Evolutionary conservation across 1,139 yeast genomes (phyloP), one percentile per base, ranked within the genome.

Genomic region (Yarrowia galli): DNA sequence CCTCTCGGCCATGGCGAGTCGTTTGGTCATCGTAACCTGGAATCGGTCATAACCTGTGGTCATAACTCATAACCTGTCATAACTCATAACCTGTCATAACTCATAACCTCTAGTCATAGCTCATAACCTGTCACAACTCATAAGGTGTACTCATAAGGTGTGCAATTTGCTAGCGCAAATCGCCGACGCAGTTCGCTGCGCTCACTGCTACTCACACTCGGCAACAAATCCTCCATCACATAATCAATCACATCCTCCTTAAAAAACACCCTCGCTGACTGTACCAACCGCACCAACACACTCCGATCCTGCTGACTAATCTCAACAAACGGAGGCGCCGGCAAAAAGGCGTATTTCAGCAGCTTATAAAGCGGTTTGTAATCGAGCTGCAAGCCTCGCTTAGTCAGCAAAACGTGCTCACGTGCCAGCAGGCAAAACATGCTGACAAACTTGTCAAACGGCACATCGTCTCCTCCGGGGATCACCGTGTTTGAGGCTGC

Each of bases 391-490:
- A 75, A 74, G 25, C 69, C 71, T 23, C 75, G 71, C 15, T 69
- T 67, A 18, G 69, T 69, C 53, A 71, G 72, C 54, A 76, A 70
- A 16, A 71, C 68, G 38, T 73, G 75, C 68, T 76, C 76, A 22
- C 75, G 73, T 69, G 76, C 74, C 67, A 95, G 81, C 15, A 82
- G 75, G 68, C 85, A 85, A 71, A 92, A 88, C 71, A 89, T 83
- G 67, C 84, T 85, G n/a, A 87, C 85, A 75, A 89, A 91, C 68
- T 88, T 81, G 64, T 83, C 84, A 67, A 89, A 77, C 69, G 87
- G 85, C 40, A 89, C 77, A 53, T 84, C 84, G 73, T 92, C 97
- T 9, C 96, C 95, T 56, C 95, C 86, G 0, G 64, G 51, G 20
- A 58, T 58, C 6, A 58, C 46, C 9, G 64, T 42, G 9, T 58